Percentiles rank a stretch among this genome's conserved stretches.
Evolutionary conservation across 1,139 yeast genomes (phyloP).

Genomic region (Lodderomyces metapsilosis): DNA sequence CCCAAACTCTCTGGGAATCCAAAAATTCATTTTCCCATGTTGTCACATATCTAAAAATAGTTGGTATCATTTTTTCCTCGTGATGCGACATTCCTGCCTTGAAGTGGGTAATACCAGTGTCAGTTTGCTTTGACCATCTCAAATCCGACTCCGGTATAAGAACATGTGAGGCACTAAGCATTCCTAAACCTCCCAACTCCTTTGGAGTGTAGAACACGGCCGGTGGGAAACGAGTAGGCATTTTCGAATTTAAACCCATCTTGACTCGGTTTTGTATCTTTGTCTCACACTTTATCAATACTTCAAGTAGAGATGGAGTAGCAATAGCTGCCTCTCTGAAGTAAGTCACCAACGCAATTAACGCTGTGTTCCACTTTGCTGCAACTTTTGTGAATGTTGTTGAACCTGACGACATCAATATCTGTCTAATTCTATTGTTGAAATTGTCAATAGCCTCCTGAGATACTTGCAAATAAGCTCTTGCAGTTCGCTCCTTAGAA

Average conservation of each 20-base stretch:
- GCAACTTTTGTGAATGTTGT: slow-evolving; percentile 94
- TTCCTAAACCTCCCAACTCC: slow-evolving; percentile 95
- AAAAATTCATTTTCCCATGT: slow-evolving; percentile 96
- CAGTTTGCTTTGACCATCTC: slow-evolving; percentile 90
- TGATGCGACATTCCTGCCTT: slow-evolving; percentile 89
- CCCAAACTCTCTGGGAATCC: slow-evolving; percentile 97
- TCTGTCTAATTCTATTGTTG: slow-evolving; percentile 81
- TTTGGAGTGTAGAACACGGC: slow-evolving; percentile 98
- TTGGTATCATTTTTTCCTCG: slow-evolving; percentile 83
- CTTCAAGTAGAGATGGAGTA: slow-evolving; percentile 75
- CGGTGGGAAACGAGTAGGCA: slow-evolving; percentile 99
- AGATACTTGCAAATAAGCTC: slow-evolving; percentile 82
- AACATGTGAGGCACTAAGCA: slow-evolving; percentile 96
- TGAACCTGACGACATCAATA: slow-evolving; percentile 93
- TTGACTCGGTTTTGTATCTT: slow-evolving; percentile 92
- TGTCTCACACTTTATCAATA: slow-evolving; percentile 87
- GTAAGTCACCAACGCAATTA: slow-evolving; percentile 82
- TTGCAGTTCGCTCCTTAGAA: slow-evolving; percentile 85
- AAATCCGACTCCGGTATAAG: slow-evolving; percentile 91
- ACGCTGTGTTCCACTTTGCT: slow-evolving; percentile 93
- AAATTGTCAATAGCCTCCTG: slow-evolving; percentile 77
- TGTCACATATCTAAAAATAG: slow-evolving; percentile 86
- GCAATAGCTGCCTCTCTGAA: slow-evolving; percentile 91
- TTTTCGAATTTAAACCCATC: slow-evolving; percentile 92
- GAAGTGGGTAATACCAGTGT: slow-evolving; percentile 92